Conservation (phyloP, 2,329 filamentous ascomycete genomes). For the Monascus ruber region DNA sequence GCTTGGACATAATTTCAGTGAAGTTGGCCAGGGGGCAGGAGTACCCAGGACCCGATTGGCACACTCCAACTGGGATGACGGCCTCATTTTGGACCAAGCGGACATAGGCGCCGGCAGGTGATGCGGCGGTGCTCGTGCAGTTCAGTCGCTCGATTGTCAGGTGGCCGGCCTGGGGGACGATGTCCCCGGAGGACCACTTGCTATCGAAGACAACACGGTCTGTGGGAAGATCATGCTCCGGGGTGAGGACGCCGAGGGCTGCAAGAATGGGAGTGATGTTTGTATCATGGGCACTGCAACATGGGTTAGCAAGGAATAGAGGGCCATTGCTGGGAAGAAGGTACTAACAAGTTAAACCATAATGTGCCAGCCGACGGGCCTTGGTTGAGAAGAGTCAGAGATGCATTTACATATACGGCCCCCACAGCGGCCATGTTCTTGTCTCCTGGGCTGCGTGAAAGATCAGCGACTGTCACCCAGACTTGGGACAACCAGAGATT, state of each 20-base stretch:
- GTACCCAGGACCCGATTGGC: slow-evolving; percentile 10
- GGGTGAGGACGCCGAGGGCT: slow-evolving; percentile 9
- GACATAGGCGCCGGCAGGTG: slow-evolving; percentile 7
- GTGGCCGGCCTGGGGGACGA: slow-evolving; percentile 11
- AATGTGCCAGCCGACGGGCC: slow-evolving; percentile 8
- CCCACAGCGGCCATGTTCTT: slow-evolving; percentile 10
- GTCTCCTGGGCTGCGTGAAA: slow-evolving; percentile 6
- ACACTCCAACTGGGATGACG: slow-evolving; percentile 8
- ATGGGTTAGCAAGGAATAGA: background rate
- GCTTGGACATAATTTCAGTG: slow-evolving; percentile 2
- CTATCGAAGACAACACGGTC: slow-evolving; percentile 9
- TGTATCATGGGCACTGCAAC: slow-evolving; percentile 6
- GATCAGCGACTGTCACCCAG: background rate
- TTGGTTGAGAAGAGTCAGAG: slow-evolving; percentile 8
- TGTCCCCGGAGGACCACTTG: slow-evolving; percentile 8
- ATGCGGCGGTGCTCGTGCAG: slow-evolving; percentile 8
- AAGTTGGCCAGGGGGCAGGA: slow-evolving; percentile 8
- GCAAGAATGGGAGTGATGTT: slow-evolving; percentile 12
- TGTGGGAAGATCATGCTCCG: slow-evolving; percentile 7
- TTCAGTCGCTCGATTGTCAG: slow-evolving; percentile 13
- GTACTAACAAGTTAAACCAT: slow-evolving; percentile 7
- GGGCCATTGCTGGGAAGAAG: no score
- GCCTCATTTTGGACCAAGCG: slow-evolving; percentile 13
- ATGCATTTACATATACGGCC: slow-evolving; percentile 11
- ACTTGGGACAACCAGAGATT: background rate